Evolutionary conservation across 2,329 filamentous ascomycete species (phyloP).

Genomic region (Sclerotiophoma versabilis): DNA sequence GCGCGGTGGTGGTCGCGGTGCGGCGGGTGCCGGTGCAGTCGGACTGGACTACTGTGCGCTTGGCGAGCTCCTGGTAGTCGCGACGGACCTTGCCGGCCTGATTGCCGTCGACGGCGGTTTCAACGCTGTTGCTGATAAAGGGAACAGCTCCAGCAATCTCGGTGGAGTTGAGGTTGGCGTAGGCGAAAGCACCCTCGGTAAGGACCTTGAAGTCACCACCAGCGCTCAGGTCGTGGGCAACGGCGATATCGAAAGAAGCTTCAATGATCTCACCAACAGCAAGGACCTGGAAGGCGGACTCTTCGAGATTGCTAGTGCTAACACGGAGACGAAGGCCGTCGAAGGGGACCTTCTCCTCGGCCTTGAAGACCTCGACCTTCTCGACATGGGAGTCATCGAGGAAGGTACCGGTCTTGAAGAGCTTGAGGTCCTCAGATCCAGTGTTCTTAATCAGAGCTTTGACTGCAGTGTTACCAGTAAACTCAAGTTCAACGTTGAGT

Average conservation of each 20-base stretch:
- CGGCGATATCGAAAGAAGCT: slow-evolving; percentile 61
- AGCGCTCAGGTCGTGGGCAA: slow-evolving; percentile 59
- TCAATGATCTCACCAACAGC: slow-evolving; percentile 56
- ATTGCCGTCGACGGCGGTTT: slow-evolving; percentile 62
- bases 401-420: slow-evolving; percentile 61
- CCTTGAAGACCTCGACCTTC: slow-evolving; percentile 60
- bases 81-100: slow-evolving; percentile 59
- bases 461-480: slow-evolving; percentile 58
- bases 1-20: slow-evolving; percentile 56
- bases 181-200: slow-evolving; percentile 63
- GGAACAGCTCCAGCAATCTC: slow-evolving; percentile 57
- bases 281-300: slow-evolving; percentile 60
- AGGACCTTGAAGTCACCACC: slow-evolving; percentile 63
- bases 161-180: slow-evolving; percentile 60
- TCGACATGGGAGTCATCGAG: slow-evolving; percentile 59
- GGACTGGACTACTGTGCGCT: slow-evolving; percentile 60
- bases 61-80: slow-evolving; percentile 53
- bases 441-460: slow-evolving; percentile 62
- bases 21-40: slow-evolving; percentile 61
- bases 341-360: slow-evolving; percentile 58
- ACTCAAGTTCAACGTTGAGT: slow-evolving; percentile 52
- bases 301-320: slow-evolving; percentile 53
- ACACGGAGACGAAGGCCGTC: slow-evolving; percentile 61
- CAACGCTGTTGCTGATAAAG: slow-evolving; percentile 65
- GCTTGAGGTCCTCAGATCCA: slow-evolving; percentile 56